Evolutionary conservation across 805 yeast species (phyloP), one percentile per base, ranked within the genome.

Genomic region (Ogataea ramenticola): DNA sequence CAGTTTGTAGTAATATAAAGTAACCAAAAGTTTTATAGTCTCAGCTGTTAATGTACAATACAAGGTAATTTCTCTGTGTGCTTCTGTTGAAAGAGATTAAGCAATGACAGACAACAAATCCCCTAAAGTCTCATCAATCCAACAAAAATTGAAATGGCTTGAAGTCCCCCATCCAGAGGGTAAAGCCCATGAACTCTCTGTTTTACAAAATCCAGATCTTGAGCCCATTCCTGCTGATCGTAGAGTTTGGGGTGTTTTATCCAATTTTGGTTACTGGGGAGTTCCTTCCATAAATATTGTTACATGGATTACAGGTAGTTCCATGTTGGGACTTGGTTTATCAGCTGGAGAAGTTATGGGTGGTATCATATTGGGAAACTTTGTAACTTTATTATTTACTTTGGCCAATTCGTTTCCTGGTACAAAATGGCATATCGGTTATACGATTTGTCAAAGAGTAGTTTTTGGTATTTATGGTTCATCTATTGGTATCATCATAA

Each of bases 341-440:
- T 44, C 42, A 21, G 50, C 43, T 17, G 42, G 40, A 14, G 43
- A 50, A 19, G 41, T 50, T 9, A 46, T 50, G 46, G 71, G 73
- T 10, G 64, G 69, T 19, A 62, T 65, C 39, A 62, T 70, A 30
- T 49, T 76, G n/a, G 79, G 75, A 29, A 75, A 74, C 54, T 49
- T 69, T 5, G 48, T 76, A 15, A 71, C 76, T 15, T 59, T 70
- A 36, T 16, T 62, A 5, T 65, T 69, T 45, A 71, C 79, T 15
- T 50, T 71, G 33, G 65, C 72, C 12, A 74, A 73, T 52, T 68
- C 75, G 17, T 66, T 62, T 41, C 76, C 73, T 0, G 81, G 81
- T 37, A 54, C 60, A 16, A 68, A 72, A 39, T 75, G 70, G 62
- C 78, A 74, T 54, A 62, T 75, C 36, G 78, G 79, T 1, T 75